phyloP scores from a whole-genome alignment of 371 early-diverging fungal species.

The Fennellomyces sp. region DNA sequence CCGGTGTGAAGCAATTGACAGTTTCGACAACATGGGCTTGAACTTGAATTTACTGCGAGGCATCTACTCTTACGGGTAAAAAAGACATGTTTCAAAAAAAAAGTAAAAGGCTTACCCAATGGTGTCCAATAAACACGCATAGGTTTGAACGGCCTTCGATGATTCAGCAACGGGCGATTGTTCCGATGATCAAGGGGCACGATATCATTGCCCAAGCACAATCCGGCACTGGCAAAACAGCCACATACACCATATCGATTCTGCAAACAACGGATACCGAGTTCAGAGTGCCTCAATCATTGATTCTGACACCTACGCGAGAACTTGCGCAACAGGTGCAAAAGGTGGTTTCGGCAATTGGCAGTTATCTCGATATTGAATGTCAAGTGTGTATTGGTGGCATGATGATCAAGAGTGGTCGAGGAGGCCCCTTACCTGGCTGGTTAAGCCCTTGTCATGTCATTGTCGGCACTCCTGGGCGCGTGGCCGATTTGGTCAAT shows the following conservation, averaged over 20 bases:
- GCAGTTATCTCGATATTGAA: conserved; percentile 81
- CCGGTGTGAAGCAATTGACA: conserved; percentile 74
- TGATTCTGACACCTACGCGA: conserved; percentile 89
- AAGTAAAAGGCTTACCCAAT: neutral
- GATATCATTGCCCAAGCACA: conserved; percentile 96
- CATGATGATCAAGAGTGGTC: conserved; percentile 75
- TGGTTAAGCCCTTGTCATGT: conserved; percentile 60
- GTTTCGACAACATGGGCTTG: conserved; percentile 86
- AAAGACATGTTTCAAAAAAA: neutral
- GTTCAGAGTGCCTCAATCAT: conserved; percentile 79
- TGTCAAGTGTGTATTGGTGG: conserved; percentile 92
- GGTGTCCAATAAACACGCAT: neutral
- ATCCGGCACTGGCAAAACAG: conserved; percentile 98
- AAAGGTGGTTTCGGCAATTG: conserved; percentile 81
- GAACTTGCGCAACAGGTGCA: conserved; percentile 92
- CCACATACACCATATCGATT: conserved; percentile 92
- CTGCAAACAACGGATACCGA: conserved; percentile 83
- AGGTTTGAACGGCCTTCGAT: conserved; percentile 88
- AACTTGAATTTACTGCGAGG: conserved; percentile 84
- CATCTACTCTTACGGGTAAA: conserved; percentile 84
- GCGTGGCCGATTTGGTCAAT: conserved; percentile 93
- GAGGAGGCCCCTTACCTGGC: neutral
- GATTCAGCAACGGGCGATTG: conserved; percentile 92
- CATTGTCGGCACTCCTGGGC: conserved; percentile 93
- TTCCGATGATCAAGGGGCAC: conserved; percentile 79